Percentiles rank a stretch among this genome's conserved stretches.
These are phyloP conservation scores for Limonium bicolor DNA, from an alignment of 148 eudicot genomes.

Conservation along the genomic window DNA sequence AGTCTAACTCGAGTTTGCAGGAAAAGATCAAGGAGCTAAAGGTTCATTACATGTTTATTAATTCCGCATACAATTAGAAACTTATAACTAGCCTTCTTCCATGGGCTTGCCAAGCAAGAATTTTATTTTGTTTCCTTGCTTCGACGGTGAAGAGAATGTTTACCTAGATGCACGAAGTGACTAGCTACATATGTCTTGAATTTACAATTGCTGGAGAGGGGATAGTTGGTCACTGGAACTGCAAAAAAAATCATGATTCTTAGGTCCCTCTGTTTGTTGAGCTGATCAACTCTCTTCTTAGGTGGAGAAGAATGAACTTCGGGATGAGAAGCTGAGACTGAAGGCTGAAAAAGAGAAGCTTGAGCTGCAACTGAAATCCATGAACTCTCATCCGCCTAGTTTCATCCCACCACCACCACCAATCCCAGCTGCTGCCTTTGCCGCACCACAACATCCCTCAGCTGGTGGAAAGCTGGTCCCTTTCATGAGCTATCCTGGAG, in stretches of 20 bases:
- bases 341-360: constrained; percentile 37
- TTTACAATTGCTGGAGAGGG: no score
- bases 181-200: no score
- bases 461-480: constrained; percentile 42
- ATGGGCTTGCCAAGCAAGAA: no score
- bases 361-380: constrained; percentile 29
- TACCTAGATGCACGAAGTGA: no score
- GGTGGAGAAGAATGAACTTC: constrained; percentile 64
- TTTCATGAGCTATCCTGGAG: constrained; percentile 41
- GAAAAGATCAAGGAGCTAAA: constrained; percentile 45
- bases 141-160: no score
- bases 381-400: constrained; percentile 23
- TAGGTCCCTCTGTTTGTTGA: no score
- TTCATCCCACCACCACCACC: constrained; percentile 31
- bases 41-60: constrained; percentile 12
- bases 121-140: no score
- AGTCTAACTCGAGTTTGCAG: constrained; percentile 21
- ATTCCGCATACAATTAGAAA: neutral
- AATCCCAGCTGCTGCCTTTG: constrained; percentile 33
- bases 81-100: no score
- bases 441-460: constrained; percentile 29
- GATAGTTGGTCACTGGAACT: no score
- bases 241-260: no score
- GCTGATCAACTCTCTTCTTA: constrained; percentile 13
- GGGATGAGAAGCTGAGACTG: constrained; percentile 44